These are phyloP conservation scores for Hypoxylon sp. DNA, from an alignment of 2,329 filamentous ascomycete species.

Conservation along the genomic window DNA sequence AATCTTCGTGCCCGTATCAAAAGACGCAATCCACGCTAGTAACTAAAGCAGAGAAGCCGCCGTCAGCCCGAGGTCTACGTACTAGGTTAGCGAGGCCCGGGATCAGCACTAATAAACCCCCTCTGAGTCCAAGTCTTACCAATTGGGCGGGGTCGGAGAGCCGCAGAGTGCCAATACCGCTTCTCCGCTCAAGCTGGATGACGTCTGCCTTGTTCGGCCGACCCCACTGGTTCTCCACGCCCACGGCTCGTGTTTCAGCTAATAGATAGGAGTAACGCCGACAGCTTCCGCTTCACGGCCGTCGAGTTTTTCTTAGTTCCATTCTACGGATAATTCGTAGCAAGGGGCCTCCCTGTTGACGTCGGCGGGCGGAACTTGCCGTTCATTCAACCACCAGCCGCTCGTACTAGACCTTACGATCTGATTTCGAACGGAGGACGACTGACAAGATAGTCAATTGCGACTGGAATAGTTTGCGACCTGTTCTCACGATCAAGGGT, in stretches of 20 bases:
- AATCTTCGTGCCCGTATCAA: constrained; percentile 10
- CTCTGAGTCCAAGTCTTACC: constrained; percentile 9
- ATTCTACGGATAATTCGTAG: constrained; percentile 8
- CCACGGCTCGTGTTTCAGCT: constrained; percentile 17
- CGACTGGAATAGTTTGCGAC: not conserved
- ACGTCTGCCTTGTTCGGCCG: constrained; percentile 34
- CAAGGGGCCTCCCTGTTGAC: constrained; percentile 20
- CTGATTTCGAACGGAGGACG: constrained; percentile 7
- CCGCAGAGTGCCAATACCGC: constrained; percentile 29
- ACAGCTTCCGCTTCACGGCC: constrained; percentile 4
- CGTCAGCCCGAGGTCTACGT: constrained; percentile 20
- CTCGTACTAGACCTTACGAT: constrained; percentile 6
- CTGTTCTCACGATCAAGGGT: not conserved
- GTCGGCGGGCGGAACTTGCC: constrained; percentile 9
- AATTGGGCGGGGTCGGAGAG: constrained; percentile 32
- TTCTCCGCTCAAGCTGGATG: constrained; percentile 27
- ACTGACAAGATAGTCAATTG: not conserved
- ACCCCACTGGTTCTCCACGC: constrained; percentile 23
- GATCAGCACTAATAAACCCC: constrained; percentile 6
- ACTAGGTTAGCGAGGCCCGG: constrained; percentile 3
- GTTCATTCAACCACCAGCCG: not conserved
- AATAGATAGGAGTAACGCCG: constrained; percentile 3
- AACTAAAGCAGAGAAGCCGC: constrained; percentile 24
- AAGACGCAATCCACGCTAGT: constrained; percentile 26
- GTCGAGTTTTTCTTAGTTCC: constrained; percentile 16